Evolutionary conservation across 352 stramenopile genomes (phyloP), one percentile per base, ranked within the genome.

Genomic region (Phytophthora tubulina): DNA sequence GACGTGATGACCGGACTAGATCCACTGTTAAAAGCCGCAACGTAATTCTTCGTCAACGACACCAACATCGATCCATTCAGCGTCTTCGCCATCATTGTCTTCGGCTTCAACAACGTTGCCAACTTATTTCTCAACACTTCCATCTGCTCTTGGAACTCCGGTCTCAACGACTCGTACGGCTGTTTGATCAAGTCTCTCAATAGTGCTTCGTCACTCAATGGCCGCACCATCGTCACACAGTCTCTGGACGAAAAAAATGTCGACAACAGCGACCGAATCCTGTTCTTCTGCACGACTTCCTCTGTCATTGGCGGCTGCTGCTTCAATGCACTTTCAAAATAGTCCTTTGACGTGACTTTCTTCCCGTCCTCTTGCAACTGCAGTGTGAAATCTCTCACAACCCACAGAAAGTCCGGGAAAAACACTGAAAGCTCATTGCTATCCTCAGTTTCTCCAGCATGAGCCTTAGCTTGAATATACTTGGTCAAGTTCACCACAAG

Each of bases 361-460:
- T 64, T 76, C 15, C 87, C 86, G 45, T 83, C 79, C 57, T 92
- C 80, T 56, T 93, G 67, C 21, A 94, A 58, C 38, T 90, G 69
- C 7, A 96, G 59, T 5, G 85, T 88, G 38, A 96, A 96, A 64
- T 94, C 86, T 36, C 88, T 82, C 44, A 96, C 85, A 14, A 96
- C 75, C 88, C 88, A 94, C 27, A 93, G 41, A 59, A 96, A 94
- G 15, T 81, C 63, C 0, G 88, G 88, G 32, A 92, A 92, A 63
- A 93, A 91, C 32, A 78, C 59, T 1, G 82, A 80, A 13, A 94
- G 53, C 17, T 89, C 84, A 44, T 42, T 79, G 32, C 63, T 64
- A 32, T 73, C 70, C 4, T 65, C 57, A 10, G n/a, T 54, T 30
- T 55, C 51, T 17, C 63, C 51, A 6, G 55, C 52, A 17, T 68